Percentiles rank a stretch among this genome's conserved stretches.
These are phyloP conservation scores for Suhomyces faveliae DNA, from an alignment of 805 yeast genomes.

Conservation along the genomic window DNA sequence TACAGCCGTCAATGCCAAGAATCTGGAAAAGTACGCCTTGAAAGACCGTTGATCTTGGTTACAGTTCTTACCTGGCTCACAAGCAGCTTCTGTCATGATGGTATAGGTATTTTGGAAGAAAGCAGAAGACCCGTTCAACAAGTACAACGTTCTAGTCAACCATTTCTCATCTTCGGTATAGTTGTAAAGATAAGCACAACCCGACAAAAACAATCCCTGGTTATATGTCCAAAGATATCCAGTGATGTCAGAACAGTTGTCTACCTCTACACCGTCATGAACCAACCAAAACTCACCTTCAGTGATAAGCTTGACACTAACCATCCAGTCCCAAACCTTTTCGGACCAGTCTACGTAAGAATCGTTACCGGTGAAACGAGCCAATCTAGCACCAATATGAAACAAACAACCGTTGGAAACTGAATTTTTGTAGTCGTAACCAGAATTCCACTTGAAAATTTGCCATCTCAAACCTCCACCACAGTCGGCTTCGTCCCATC, in stretches of 20 bases:
- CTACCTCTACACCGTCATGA: conserved; percentile 71
- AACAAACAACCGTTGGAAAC: conserved; percentile 46
- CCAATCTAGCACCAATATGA: conserved; percentile 45
- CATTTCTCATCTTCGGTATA: conserved; percentile 65
- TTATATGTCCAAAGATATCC: conserved; percentile 81
- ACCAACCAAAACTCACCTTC: conserved; percentile 48
- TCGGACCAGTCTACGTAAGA: conserved; percentile 43
- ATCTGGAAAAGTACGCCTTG: conserved; percentile 78
- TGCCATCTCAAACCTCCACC: conserved; percentile 49
- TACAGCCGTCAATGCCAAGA: conserved; percentile 69
- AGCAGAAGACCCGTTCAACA: conserved; percentile 54
- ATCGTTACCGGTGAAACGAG: conserved; percentile 40
- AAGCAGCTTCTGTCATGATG: conserved; percentile 79
- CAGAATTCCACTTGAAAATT: conserved; percentile 48
- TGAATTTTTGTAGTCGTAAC: conserved; percentile 45
- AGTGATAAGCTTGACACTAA: conserved; percentile 39
- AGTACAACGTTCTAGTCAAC: conserved; percentile 57
- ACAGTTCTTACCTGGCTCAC: conserved; percentile 66
- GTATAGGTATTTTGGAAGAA: conserved; percentile 44
- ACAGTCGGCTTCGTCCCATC: conserved; percentile 41
- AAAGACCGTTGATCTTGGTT: conserved; percentile 89
- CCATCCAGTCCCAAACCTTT: conserved; percentile 47
- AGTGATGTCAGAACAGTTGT: conserved; percentile 62
- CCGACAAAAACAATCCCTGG: conserved; percentile 74
- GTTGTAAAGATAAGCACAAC: conserved; percentile 79